Evolutionary conservation across 176 grass and related monocot genomes (phyloP).

Genomic region (Phyllostachys edulis): DNA sequence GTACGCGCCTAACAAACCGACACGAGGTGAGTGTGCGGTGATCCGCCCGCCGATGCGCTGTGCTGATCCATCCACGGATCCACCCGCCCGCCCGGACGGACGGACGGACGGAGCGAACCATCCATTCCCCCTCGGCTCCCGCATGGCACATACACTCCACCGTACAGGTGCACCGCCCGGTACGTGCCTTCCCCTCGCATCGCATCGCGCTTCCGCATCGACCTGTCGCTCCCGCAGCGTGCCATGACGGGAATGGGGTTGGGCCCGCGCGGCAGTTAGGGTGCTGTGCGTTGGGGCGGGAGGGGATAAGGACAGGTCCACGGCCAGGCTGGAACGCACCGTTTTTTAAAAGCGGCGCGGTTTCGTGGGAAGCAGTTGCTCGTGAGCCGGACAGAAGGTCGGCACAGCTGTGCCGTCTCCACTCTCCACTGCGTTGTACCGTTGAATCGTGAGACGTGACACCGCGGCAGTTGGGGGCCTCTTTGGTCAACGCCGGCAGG

Average conservation of each 20-base stretch:
- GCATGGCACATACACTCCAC: background rate
- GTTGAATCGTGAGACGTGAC: background rate
- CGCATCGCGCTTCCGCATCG: background rate
- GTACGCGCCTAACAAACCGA: background rate
- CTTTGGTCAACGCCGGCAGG: too few species aligned
- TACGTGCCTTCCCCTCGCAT: background rate
- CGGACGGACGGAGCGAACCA: background rate
- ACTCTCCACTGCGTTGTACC: background rate
- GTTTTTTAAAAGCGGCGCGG: background rate
- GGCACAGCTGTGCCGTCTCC: background rate
- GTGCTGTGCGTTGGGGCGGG: background rate
- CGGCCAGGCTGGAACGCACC: conserved; percentile 43
- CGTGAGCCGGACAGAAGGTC: too few species aligned
- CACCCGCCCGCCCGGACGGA: too few species aligned
- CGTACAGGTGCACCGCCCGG: conserved; percentile 37
- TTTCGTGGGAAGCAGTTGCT: conserved; percentile 12
- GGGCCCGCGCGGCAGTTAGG: background rate
- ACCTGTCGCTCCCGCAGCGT: background rate
- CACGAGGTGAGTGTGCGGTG: background rate
- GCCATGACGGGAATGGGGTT: background rate
- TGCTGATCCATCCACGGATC: conserved; percentile 20
- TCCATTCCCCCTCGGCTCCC: background rate
- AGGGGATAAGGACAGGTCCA: background rate
- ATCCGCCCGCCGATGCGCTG: too few species aligned
- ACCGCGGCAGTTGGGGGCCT: background rate